Evolutionary conservation across 1,139 yeast genomes (phyloP), one percentile per base, ranked within the genome.

Genomic region (Sugiyamaella sp.): DNA sequence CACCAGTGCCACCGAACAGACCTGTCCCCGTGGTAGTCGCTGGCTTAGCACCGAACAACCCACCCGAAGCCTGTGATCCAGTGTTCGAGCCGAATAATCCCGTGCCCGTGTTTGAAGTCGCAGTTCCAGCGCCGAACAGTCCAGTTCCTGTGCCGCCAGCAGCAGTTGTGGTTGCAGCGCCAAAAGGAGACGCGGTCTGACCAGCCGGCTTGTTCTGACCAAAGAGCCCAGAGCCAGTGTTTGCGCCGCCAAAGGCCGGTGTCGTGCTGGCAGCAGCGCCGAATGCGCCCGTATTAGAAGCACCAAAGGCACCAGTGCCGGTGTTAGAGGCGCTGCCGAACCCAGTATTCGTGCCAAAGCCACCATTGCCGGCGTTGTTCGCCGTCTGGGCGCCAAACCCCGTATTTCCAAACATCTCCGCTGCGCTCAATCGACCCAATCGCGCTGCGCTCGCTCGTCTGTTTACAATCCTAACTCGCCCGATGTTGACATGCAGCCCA

Each of bases 31-130:
- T 49, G 35, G 46, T 40, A 41, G 17, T 16, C 29, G 56, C 27
- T n/a, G 35, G 40, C 25, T 45, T 42, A n/a, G 46, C 25, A 16
- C 55, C 55, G 45, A 57, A 57, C 2, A 53, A 46, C 14, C 57
- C 56, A 16, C 48, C 54, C 16, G 48, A 29, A 2, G 46, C 8
- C 10, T 43, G 49, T 14, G 52, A 12, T 8, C 29, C 40, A 17
- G 45, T 47, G 40, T 27, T 52, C 22, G 37, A 29, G 2, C 78
- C 78, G 63, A 74, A 75, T 33, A 67, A 60, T 21, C 65, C 65
- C 27, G 63, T 60, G 6, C 64, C 57, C 32, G 64, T 59, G 37
- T 44, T 53, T 24, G 68, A 38, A n/a, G 60, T 45, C 2, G 49
- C 49, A 5, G 46, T 14, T 19, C 17, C 35, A 46, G 24, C 27